Conservation (phyloP, 768 basidiomycete species). For the Amanita pseudoporphyria region DNA sequence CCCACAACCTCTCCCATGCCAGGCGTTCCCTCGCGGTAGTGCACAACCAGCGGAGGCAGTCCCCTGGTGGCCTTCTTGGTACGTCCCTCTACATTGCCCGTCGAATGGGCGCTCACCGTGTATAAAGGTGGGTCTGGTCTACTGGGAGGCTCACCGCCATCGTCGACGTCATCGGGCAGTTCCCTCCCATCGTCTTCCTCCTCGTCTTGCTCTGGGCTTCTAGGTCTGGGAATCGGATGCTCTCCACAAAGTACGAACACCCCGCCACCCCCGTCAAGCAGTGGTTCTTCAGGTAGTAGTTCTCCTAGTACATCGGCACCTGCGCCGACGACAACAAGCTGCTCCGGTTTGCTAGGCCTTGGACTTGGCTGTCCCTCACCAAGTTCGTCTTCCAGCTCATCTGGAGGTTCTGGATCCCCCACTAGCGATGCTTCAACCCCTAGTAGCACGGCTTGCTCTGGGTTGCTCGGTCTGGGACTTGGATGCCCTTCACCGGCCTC, state of each 20-base stretch:
- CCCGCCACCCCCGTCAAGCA: slow-evolving; percentile 1
- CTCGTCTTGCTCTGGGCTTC: too few species aligned
- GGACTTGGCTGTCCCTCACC: background rate
- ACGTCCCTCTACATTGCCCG: background rate
- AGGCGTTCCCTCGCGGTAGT: slow-evolving; percentile 21
- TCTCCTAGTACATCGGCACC: background rate
- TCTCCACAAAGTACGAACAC: too few species aligned
- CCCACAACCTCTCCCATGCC: slow-evolving; percentile 22
- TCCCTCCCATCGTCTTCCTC: too few species aligned
- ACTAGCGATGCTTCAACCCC: background rate
- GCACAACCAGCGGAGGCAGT: background rate
- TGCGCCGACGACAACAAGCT: too few species aligned
- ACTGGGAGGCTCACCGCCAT: background rate
- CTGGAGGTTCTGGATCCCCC: background rate
- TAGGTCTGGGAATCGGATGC: too few species aligned
- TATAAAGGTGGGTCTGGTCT: too few species aligned
- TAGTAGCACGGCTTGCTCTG: background rate
- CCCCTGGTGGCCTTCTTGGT: background rate
- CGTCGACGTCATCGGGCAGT: too few species aligned
- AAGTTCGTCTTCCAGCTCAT: background rate
- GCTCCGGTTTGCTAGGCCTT: background rate
- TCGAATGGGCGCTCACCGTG: background rate
- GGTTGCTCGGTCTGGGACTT: too few species aligned
- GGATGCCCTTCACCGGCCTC: too few species aligned
- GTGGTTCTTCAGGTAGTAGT: background rate